Percentiles rank a stretch among this genome's conserved stretches.
Conservation (phyloP, 345 rosid species). For the Acer negundo region DNA sequence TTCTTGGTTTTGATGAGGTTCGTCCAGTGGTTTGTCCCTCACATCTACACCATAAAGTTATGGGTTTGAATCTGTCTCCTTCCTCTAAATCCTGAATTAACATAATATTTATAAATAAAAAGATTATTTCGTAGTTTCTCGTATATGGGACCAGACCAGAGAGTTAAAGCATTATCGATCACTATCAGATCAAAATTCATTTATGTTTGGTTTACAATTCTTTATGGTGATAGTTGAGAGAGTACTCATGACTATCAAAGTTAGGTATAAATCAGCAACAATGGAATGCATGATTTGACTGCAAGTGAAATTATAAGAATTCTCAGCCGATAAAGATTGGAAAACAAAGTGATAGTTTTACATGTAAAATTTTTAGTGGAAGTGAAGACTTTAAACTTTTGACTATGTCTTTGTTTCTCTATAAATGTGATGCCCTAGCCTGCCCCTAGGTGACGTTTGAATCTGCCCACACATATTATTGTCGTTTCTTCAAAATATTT, state of each 20-base stretch:
- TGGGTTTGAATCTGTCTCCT: no score
- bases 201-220: neutral
- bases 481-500: neutral
- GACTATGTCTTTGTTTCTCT: neutral
- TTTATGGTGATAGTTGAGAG: neutral
- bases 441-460: neutral
- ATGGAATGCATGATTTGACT: conserved; percentile 26
- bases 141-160: neutral
- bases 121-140: no score
- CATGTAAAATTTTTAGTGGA: neutral
- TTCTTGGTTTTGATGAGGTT: no score
- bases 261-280: conserved; percentile 21
- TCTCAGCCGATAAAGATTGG: neutral
- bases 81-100: no score
- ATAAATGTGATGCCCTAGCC: neutral
- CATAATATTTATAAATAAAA: no score
- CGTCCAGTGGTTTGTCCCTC: no score
- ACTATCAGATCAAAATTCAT: neutral
- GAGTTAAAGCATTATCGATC: neutral
- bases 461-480: conserved; percentile 3
- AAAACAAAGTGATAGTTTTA: neutral
- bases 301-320: conserved; percentile 16
- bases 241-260: conserved; percentile 13
- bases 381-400: neutral
- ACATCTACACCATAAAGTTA: no score